Base-by-base conservation (phyloP, 75 land plant species). In the Selaginella tamariscina region DNA sequence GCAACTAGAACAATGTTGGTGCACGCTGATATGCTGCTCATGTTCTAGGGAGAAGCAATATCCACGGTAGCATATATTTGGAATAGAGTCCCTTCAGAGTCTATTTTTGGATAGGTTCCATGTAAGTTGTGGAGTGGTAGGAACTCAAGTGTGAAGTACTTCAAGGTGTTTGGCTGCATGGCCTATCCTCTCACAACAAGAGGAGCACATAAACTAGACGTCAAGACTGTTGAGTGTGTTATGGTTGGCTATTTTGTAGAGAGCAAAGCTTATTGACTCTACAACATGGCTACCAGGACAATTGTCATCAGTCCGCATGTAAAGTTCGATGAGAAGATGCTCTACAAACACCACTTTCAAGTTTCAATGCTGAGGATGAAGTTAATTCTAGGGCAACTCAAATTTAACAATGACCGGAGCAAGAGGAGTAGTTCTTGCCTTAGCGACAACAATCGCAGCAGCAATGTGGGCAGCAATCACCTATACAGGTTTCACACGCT, bases 211-310 rank as follows among this genome's bases (percentile, higher is more conserved):
- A 59, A 59, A 27, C n/a, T 59, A n/a, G 62, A 59, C 8, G 9
- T 9, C n/a, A 59, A 59, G 62, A 59, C n/a, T n/a, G 23, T 59
- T 59, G 8, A 5, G 2, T 59, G 62, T 21, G 21, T 59, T 9
- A 21, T 59, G 62, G 26, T 59, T 59, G 62, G 62, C 62, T 59
- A 59, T 59, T 59, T 8, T 59, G 8, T 26, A 5, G 62, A 59
- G 26, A 59, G n/a, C 21, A 59, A 59, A 59, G 62, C 62, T 26
- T 59, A 59, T 59, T 21, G 21, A 9, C 62, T 59, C n/a, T 59
- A 59, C 26, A 59, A 59, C 26, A 21, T 59, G 21, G 62, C 23
- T 8, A 23, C 62, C 62, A 21, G 26, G 8, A 8, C 24, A 59
- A 27, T 59, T 23, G n/a, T 59, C 8, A 27, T 59, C 62, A 59